Percentiles rank a stretch among this genome's conserved stretches.
phyloP scores from a whole-genome alignment of 2,329 filamentous ascomycete genomes.

The Penicillium expansum region DNA sequence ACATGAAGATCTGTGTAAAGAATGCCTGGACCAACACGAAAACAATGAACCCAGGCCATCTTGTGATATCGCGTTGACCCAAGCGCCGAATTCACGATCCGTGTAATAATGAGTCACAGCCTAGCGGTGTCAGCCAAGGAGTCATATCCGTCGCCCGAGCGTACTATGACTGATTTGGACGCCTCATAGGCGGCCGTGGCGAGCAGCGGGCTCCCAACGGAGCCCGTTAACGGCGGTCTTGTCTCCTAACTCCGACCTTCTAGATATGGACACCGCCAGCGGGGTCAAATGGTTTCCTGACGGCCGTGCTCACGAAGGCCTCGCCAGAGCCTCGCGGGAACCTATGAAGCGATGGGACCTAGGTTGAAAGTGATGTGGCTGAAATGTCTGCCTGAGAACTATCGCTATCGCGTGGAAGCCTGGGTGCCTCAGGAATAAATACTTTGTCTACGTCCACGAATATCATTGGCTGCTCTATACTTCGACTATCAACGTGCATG shows the following conservation, averaged over 20 bases:
- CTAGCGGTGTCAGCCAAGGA: not conserved
- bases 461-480: constrained; percentile 10
- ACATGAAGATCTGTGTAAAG: not conserved
- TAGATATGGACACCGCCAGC: constrained; percentile 5
- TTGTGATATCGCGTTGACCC: constrained; percentile 7
- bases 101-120: constrained; percentile 2
- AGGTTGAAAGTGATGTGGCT: not conserved
- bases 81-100: not conserved
- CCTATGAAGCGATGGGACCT: not conserved
- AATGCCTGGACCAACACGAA: not conserved
- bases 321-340: not conserved
- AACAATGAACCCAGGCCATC: not conserved
- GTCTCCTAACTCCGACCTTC: constrained; percentile 4
- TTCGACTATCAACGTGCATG: not conserved
- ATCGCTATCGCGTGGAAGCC: not conserved
- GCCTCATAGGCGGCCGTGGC: not conserved
- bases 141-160: not conserved
- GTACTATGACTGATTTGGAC: not conserved
- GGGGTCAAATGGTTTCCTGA: not conserved
- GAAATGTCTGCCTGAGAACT: constrained; percentile 1
- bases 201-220: not conserved
- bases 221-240: not conserved
- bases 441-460: not conserved
- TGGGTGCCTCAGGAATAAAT: constrained; percentile 3
- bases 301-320: not conserved